Evolutionary conservation across 352 stramenopile genomes (phyloP).

Genomic region (Thraustochytrium sp.): DNA sequence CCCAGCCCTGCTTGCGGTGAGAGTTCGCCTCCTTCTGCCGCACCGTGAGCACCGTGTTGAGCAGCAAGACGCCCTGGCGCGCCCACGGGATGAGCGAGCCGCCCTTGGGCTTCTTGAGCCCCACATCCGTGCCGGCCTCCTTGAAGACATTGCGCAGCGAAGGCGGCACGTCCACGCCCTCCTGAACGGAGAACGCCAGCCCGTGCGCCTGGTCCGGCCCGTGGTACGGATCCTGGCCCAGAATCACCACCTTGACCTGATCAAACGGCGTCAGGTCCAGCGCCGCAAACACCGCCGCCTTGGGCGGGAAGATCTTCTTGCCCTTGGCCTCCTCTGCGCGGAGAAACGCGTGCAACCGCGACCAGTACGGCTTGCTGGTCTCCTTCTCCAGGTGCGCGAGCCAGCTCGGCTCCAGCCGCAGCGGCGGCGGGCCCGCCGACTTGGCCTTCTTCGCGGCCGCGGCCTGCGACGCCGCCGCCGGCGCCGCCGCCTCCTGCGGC

Average conservation of each 20-base stretch:
- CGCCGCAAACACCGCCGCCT: conserved; percentile 38
- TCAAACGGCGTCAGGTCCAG: conserved; percentile 48
- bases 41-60: conserved; percentile 97
- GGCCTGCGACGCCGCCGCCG: not conserved
- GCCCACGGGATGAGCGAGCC: conserved; percentile 81
- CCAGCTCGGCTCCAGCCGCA: conserved; percentile 28
- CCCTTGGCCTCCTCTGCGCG: conserved; percentile 1
- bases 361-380: conserved; percentile 46
- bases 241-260: conserved; percentile 74
- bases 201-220: conserved; percentile 73
- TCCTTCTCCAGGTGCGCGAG: conserved; percentile 34
- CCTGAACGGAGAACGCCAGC: conserved; percentile 79
- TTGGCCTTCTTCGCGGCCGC: not conserved
- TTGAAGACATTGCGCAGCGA: conserved; percentile 98
- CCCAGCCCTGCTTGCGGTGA: conserved; percentile 92
- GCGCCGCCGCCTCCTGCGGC: too few species aligned
- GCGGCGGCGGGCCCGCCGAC: not conserved
- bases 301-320: conserved; percentile 46
- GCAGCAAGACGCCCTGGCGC: conserved; percentile 87
- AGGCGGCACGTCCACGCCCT: conserved; percentile 77
- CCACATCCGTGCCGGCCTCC: conserved; percentile 75
- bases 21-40: conserved; percentile 79
- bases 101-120: conserved; percentile 68
- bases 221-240: conserved; percentile 81
- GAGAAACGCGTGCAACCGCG: conserved; percentile 41